Conservation (phyloP, 2,329 filamentous ascomycete genomes). For the Phyllosticta citriasiana region DNA sequence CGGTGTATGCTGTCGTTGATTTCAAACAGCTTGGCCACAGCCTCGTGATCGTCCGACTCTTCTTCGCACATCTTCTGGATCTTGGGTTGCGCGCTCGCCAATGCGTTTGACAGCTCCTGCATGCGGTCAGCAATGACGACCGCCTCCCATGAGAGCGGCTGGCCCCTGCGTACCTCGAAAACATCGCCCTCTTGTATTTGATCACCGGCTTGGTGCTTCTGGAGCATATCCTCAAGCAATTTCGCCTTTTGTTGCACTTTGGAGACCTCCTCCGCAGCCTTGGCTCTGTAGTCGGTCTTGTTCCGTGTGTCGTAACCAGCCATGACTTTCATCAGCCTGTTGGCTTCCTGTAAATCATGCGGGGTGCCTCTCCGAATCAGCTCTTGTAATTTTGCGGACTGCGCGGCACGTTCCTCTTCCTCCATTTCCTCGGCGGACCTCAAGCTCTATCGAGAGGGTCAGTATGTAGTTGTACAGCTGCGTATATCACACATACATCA, state of each 20-base stretch:
- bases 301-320: conserved; percentile 90
- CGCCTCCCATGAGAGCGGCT: conserved; percentile 15
- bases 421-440: conserved; percentile 99
- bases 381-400: conserved; percentile 97
- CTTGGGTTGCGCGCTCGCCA: conserved; percentile 93
- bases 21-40: conserved; percentile 86
- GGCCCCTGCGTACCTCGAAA: conserved; percentile 44
- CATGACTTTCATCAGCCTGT: conserved; percentile 98
- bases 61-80: conserved; percentile 99
- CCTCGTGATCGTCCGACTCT: conserved; percentile 92
- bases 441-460: conserved; percentile 55
- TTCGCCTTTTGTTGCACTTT: conserved; percentile 95
- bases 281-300: conserved; percentile 96
- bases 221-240: conserved; percentile 83
- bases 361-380: conserved; percentile 85
- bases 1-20: conserved; percentile 99
- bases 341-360: conserved; percentile 91
- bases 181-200: conserved; percentile 61
- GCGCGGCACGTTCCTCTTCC: conserved; percentile 85
- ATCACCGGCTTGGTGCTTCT: conserved; percentile 73
- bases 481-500: conserved; percentile 56
- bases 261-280: conserved; percentile 87
- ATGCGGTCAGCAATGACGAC: conserved; percentile 16
- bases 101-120: conserved; percentile 74
- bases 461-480: conserved; percentile 13